Evolutionary conservation across 208 protist species (phyloP).

Genomic region (Leptomonas seymouri): DNA sequence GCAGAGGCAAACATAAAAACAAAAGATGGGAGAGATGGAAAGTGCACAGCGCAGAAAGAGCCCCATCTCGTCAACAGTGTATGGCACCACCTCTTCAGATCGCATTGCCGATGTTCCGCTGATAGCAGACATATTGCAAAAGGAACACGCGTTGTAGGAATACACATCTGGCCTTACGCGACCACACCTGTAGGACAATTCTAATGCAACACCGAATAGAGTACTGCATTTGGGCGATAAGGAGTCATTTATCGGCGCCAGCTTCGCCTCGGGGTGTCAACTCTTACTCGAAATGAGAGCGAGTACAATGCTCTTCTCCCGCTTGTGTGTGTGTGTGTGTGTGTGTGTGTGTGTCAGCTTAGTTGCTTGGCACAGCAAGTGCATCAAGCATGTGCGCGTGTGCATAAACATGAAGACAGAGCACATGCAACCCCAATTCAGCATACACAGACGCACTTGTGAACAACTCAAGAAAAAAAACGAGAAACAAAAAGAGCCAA

Average conservation of each 20-base stretch:
- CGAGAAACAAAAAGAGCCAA: neutral
- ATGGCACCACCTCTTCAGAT: neutral
- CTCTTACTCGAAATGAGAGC: too few relatives aligned
- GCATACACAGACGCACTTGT: neutral
- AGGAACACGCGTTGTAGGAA: too few relatives aligned
- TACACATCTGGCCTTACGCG: too few relatives aligned
- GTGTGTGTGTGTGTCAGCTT: neutral
- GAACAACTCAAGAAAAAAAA: constrained; percentile 20
- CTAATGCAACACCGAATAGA: too few relatives aligned
- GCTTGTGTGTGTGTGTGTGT: neutral
- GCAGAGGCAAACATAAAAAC: constrained; percentile 26
- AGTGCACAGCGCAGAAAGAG: neutral
- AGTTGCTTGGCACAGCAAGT: neutral
- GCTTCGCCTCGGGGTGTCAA: too few relatives aligned
- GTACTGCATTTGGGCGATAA: too few relatives aligned
- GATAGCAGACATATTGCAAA: too few relatives aligned
- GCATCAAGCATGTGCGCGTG: neutral
- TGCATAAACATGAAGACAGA: neutral
- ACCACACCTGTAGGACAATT: too few relatives aligned
- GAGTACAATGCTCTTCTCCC: neutral
- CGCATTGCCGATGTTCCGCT: too few relatives aligned
- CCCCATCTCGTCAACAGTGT: neutral
- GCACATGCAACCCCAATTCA: neutral
- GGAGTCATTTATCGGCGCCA: too few relatives aligned
- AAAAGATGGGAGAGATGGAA: neutral